Base-by-base conservation (phyloP, 805 yeast genomes). In the Saccharomycopsis oosterbeekiorum region DNA sequence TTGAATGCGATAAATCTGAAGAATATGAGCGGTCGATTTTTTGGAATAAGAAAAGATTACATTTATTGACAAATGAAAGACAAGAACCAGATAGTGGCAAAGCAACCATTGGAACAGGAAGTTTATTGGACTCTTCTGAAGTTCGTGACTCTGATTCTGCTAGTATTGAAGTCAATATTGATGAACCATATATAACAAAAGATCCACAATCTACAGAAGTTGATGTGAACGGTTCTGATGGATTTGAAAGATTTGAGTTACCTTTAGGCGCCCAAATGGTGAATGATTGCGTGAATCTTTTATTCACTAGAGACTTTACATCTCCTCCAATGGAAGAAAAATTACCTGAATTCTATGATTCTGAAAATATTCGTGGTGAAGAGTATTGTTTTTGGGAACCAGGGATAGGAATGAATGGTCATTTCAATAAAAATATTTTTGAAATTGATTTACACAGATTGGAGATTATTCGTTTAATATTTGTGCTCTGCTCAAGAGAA, bases 351-450 rank as follows among this genome's bases (percentile, higher is more conserved):
- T 47, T 47, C 26, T 37, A 36, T 14, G 41, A 56, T 21, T 61
- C 69, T 34, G n/a, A 4, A 29, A 40, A 41, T 47, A 51, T 56
- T 24, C 71, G 71, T 36, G 71, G 73, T 6, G 65, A 70, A 3
- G 78, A 78, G 26, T 73, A 72, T 58, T 65, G 75, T 8, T 75
- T 86, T 1, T 91, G 97, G 97, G 96, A 88, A 67, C 83, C 87
- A 2, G 97, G 97, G 5, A 78, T 91, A 39, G 92, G 89, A 1
- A 70, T 75, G 2, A 67, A 71, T 1, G 71, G 64, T 4, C 59
- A 59, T 6, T 67, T 62, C 53, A 56, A 11, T 17, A 29, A 17
- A 1, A 58, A 65, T 14, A 56, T 70, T 63, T 73, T 80, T 0
- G 73, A 75, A 24, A 68, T 82, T 50, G 92, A 88, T 66, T 70